These are phyloP conservation scores for Saxispiralis lemnorum DNA, from an alignment of 495 filamentous ascomycete genomes.

Conservation along the genomic window DNA sequence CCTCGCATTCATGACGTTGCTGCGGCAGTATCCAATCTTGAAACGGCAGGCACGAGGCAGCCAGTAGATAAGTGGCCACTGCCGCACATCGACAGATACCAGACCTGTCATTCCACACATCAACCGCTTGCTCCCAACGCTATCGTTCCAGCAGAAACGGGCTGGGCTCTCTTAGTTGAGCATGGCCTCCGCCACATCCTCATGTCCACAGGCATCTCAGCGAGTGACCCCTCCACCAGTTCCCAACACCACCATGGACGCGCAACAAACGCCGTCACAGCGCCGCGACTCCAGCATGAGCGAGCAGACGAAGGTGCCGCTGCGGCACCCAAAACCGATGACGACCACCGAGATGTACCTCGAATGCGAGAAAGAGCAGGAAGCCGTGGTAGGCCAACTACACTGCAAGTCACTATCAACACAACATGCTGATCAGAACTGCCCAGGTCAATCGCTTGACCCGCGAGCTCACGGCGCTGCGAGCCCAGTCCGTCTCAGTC, in stretches of 20 bases:
- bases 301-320: conserved; percentile 31
- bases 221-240: conserved; percentile 29
- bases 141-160: conserved; percentile 18
- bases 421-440: not conserved
- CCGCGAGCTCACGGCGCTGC: conserved; percentile 62
- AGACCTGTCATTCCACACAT: too few species aligned
- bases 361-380: conserved; percentile 81
- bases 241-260: conserved; percentile 22
- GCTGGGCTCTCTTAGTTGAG: conserved; percentile 23
- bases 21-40: too few species aligned
- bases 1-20: too few species aligned
- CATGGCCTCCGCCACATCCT: conserved; percentile 7
- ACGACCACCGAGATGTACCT: conserved; percentile 75
- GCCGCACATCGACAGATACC: not conserved
- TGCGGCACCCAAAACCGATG: conserved; percentile 67
- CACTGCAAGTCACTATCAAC: not conserved
- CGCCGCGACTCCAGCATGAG: conserved; percentile 8
- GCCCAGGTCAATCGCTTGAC: conserved; percentile 75
- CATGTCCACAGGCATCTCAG: conserved; percentile 33
- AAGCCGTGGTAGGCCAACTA: conserved; percentile 56
- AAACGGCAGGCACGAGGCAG: too few species aligned
- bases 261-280: conserved; percentile 8
- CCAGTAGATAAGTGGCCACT: not conserved
- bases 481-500: conserved; percentile 62
- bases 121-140: conserved; percentile 40